Evolutionary conservation across 2,329 filamentous ascomycete species (phyloP).

Genomic region (Fusarium sp.): DNA sequence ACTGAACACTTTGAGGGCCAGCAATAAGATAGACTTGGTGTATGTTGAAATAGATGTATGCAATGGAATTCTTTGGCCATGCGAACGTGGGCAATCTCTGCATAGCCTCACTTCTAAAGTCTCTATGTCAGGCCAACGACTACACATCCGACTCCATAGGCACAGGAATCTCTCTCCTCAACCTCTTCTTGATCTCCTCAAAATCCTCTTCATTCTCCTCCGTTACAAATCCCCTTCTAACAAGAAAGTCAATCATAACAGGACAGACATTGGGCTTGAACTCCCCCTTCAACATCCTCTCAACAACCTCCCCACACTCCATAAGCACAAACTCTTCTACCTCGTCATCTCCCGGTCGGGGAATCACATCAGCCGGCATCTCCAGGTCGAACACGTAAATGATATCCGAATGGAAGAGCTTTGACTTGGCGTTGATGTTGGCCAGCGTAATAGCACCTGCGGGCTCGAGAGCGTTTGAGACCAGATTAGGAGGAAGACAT

Average conservation of each 20-base stretch:
- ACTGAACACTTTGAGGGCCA: not conserved
- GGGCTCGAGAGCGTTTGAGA: conserved; percentile 41
- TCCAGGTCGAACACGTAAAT: conserved; percentile 82
- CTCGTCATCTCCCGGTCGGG: conserved; percentile 79
- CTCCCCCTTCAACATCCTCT: conserved; percentile 71
- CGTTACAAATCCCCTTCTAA: conserved; percentile 80
- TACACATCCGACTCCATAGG: conserved; percentile 45
- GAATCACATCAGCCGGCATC: conserved; percentile 66
- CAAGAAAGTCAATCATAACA: conserved; percentile 83
- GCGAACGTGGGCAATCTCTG: not conserved
- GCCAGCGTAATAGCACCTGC: conserved; percentile 52
- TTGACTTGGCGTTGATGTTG: conserved; percentile 45
- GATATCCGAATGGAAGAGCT: conserved; percentile 53
- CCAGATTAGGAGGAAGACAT: conserved; percentile 48
- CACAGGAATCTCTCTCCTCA: conserved; percentile 59
- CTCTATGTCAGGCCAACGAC: not conserved
- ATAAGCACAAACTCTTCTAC: conserved; percentile 80
- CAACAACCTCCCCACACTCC: conserved; percentile 68
- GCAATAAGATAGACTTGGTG: not conserved
- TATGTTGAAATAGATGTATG: not conserved
- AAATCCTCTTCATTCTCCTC: conserved; percentile 78
- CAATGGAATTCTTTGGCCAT: fast-evolving
- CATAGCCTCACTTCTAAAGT: not conserved
- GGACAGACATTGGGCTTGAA: conserved; percentile 89
- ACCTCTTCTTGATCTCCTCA: conserved; percentile 69